These are phyloP conservation scores for Bullera alba DNA, from an alignment of 768 basidiomycete genomes.

Conservation along the genomic window DNA sequence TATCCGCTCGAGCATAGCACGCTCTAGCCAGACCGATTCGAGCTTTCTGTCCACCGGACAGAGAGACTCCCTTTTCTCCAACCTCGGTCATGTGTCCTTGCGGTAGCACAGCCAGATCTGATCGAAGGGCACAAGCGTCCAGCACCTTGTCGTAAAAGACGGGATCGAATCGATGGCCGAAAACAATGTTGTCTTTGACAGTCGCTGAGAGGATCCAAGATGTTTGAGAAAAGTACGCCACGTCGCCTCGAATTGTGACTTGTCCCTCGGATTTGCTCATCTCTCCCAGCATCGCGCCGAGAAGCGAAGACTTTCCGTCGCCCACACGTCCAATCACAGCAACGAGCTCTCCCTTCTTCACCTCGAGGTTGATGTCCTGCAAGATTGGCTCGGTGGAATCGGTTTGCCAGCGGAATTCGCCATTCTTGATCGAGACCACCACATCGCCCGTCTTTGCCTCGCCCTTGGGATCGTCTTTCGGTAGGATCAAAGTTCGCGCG, in stretches of 20 bases:
- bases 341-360: conserved; percentile 75
- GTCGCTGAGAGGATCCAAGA: conserved; percentile 85
- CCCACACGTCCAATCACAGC: conserved; percentile 85
- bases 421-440: conserved; percentile 64
- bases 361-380: conserved; percentile 66
- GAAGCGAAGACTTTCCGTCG: conserved; percentile 61
- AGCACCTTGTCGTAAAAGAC: conserved; percentile 45
- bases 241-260: conserved; percentile 60
- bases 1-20: conserved; percentile 83
- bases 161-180: conserved; percentile 82
- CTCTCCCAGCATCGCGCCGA: conserved; percentile 71
- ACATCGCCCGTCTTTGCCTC: conserved; percentile 46
- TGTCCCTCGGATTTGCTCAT: conserved; percentile 72
- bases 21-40: conserved; percentile 58
- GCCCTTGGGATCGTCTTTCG: conserved; percentile 24
- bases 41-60: conserved; percentile 45
- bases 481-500: conserved; percentile 56
- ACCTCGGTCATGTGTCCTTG: conserved; percentile 59
- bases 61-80: conserved; percentile 45
- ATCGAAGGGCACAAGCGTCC: conserved; percentile 71
- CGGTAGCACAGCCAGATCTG: conserved; percentile 70
- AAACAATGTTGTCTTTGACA: conserved; percentile 82
- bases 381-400: conserved; percentile 55
- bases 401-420: conserved; percentile 69
- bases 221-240: conserved; percentile 80